Evolutionary conservation across 768 basidiomycete genomes (phyloP).

Genomic region (Porphyrellus cyaneotinctus): DNA sequence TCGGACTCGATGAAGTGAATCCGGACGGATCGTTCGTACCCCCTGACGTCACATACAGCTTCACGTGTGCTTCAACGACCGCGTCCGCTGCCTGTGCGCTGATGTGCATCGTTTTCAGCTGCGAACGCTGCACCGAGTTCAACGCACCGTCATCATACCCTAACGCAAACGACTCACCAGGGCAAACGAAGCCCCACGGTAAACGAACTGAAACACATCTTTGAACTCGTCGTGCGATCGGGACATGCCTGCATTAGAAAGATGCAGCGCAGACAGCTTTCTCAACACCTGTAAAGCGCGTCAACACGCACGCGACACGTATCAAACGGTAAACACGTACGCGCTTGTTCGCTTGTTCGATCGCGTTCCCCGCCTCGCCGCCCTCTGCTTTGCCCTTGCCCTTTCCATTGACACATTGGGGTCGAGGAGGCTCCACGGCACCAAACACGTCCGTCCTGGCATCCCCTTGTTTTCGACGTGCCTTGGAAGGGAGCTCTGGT

Average conservation of each 20-base stretch:
- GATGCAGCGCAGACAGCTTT: conserved; percentile 33
- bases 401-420: conserved; percentile 27
- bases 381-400: conserved; percentile 34
- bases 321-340: conserved; percentile 34
- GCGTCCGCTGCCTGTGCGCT: conserved; percentile 27
- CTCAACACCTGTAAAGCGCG: conserved; percentile 36
- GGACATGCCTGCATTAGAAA: conserved; percentile 30
- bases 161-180: conserved; percentile 29
- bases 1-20: background rate
- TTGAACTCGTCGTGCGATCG: conserved; percentile 40
- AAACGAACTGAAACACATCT: conserved; percentile 38
- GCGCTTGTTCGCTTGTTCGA: conserved; percentile 60
- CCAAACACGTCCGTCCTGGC: conserved; percentile 32
- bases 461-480: conserved; percentile 14
- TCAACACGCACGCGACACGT: background rate
- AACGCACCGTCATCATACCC: background rate
- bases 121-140: conserved; percentile 21
- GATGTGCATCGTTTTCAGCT: conserved; percentile 27
- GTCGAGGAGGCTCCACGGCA: conserved; percentile 16
- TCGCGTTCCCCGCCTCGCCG: conserved; percentile 21
- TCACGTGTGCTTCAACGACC: conserved; percentile 35
- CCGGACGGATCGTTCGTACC: background rate
- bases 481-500: conserved; percentile 41
- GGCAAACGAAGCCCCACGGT: conserved; percentile 39
- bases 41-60: conserved; percentile 30